Percentiles rank a stretch among this genome's conserved stretches.
Evolutionary conservation across 352 stramenopile species (phyloP).

Genomic region (Pythium apleroticum): DNA sequence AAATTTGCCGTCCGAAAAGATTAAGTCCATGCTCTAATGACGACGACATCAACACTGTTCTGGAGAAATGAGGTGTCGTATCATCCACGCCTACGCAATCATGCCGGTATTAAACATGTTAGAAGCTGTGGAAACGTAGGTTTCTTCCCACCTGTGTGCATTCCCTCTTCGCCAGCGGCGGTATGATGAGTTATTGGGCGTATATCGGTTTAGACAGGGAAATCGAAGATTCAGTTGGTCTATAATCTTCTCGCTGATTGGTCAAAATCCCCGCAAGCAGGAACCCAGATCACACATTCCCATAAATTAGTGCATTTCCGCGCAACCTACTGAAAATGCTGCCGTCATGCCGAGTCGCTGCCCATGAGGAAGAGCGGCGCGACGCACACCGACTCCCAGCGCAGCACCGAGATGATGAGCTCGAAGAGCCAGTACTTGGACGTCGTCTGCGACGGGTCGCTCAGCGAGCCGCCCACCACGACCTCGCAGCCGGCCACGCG

Average conservation of each 20-base stretch:
- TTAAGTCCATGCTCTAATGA: no score
- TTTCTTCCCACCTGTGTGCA: no score
- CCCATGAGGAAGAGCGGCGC: slow-evolving; percentile 25
- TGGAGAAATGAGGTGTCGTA: no score
- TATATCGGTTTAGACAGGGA: neutral
- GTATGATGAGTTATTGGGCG: slow-evolving; percentile 5
- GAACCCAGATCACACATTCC: neutral
- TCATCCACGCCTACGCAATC: no score
- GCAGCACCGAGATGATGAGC: slow-evolving; percentile 59
- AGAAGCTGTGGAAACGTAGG: no score
- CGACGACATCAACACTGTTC: no score
- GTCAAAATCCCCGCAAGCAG: neutral
- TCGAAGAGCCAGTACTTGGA: slow-evolving; percentile 68
- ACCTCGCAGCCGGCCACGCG: slow-evolving; percentile 46
- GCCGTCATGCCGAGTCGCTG: neutral
- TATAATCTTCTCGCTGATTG: neutral
- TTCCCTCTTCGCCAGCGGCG: no score
- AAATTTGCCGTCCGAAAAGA: no score
- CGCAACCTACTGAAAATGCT: neutral
- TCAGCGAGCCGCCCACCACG: slow-evolving; percentile 51
- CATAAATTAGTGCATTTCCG: slow-evolving; percentile 6
- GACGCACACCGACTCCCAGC: slow-evolving; percentile 43
- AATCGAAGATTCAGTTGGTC: neutral
- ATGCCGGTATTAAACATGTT: no score
- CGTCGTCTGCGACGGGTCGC: slow-evolving; percentile 46